These are phyloP conservation scores for Hymenoscyphus salicellus DNA, from an alignment of 2,329 filamentous ascomycete species.

Conservation along the genomic window DNA sequence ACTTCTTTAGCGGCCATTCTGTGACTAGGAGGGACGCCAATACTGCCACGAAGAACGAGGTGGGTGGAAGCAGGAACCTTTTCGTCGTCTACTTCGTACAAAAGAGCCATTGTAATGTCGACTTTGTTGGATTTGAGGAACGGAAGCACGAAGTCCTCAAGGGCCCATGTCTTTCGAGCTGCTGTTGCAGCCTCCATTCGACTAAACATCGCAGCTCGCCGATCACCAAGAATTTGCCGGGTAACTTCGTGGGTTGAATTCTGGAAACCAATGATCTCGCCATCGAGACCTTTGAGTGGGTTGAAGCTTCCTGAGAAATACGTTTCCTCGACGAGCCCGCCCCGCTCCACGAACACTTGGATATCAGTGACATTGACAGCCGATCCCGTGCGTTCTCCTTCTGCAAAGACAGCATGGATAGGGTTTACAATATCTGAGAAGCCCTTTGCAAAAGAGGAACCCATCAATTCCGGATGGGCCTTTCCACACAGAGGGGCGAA, in stretches of 20 bases:
- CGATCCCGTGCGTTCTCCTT: conserved; percentile 22
- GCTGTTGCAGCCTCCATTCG: conserved; percentile 18
- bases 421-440: conserved; percentile 26
- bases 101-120: conserved; percentile 31
- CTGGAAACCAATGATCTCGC: conserved; percentile 28
- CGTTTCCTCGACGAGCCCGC: conserved; percentile 27
- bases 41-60: conserved; percentile 20
- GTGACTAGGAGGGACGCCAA: conserved; percentile 29
- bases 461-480: conserved; percentile 28
- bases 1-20: conserved; percentile 18
- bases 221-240: conserved; percentile 23
- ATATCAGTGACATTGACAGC: conserved; percentile 27
- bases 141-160: conserved; percentile 24
- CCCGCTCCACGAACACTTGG: conserved; percentile 27
- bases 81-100: conserved; percentile 31
- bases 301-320: conserved; percentile 32
- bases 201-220: conserved; percentile 28
- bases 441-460: conserved; percentile 17
- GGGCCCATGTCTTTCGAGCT: conserved; percentile 9
- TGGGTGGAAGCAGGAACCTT: conserved; percentile 11
- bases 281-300: conserved; percentile 27
- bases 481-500: conserved; percentile 28
- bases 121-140: conserved; percentile 24
- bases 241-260: conserved; percentile 30
- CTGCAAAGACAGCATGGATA: conserved; percentile 22